phyloP scores from a whole-genome alignment of 169 alveolate genomes.

The Plasmodium fragile region DNA sequence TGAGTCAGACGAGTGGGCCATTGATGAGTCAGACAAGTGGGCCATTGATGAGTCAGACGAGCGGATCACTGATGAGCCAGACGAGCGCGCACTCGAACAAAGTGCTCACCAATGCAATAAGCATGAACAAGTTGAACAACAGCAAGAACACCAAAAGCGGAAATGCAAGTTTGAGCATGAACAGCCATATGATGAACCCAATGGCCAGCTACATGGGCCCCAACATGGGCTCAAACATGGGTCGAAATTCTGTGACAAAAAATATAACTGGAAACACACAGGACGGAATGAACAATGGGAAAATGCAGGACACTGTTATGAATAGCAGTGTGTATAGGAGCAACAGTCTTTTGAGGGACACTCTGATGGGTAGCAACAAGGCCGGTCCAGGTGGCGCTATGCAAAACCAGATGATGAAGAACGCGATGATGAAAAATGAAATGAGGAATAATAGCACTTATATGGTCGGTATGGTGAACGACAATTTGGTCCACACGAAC shows the following conservation, averaged over 20 bases:
- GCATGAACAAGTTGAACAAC: background rate
- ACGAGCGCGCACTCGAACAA: background rate
- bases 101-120: background rate
- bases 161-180: background rate
- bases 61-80: background rate
- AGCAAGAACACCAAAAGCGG: background rate
- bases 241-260: background rate
- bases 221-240: background rate
- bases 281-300: background rate
- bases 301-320: constrained; percentile 10
- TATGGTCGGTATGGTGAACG: background rate
- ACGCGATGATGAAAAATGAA: background rate
- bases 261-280: constrained; percentile 4
- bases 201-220: constrained; percentile 25
- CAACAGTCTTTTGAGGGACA: constrained; percentile 3
- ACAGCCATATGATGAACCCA: constrained; percentile 9
- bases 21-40: background rate
- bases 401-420: background rate
- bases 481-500: background rate
- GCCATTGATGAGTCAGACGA: background rate
- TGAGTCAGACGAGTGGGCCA: background rate
- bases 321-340: constrained; percentile 24
- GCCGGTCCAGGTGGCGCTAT: background rate
- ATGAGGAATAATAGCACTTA: constrained; percentile 10
- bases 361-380: background rate